Evolutionary conservation across 805 yeast species (phyloP).

Genomic region (Torulaspora franciscae): DNA sequence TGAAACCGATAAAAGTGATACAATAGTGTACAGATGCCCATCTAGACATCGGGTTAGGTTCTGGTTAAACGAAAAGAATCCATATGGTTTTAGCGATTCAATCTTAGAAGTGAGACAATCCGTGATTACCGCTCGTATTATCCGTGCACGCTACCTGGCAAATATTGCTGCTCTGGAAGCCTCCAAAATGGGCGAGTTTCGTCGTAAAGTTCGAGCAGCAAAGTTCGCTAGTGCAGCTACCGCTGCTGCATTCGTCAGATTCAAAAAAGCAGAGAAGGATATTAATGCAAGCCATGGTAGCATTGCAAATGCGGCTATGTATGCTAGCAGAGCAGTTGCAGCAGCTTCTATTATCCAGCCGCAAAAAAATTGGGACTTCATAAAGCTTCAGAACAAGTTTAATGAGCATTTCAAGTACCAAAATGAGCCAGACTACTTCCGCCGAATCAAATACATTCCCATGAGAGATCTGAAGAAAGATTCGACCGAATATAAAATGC

Average conservation of each 20-base stretch:
- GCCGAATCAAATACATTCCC: constrained; percentile 8
- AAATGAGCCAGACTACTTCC: constrained; percentile 8
- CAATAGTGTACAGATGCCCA: constrained; percentile 3
- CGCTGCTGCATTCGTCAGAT: constrained; percentile 15
- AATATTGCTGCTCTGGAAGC: constrained; percentile 14
- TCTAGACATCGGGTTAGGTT: constrained; percentile 8
- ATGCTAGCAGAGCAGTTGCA: constrained; percentile 6
- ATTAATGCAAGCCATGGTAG: constrained; percentile 16
- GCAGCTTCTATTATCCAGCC: constrained; percentile 5
- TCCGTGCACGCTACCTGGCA: constrained; percentile 13
- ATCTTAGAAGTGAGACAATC: constrained; percentile 11
- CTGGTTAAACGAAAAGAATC: constrained; percentile 9
- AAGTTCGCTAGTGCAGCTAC: constrained; percentile 12
- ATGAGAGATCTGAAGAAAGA: constrained; percentile 6
- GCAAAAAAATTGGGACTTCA: constrained; percentile 6
- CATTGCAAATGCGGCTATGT: constrained; percentile 14
- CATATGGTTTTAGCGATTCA: constrained; percentile 5
- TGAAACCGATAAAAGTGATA: not conserved
- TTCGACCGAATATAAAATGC: constrained; percentile 12
- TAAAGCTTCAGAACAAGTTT: constrained; percentile 6
- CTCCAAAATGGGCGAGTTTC: constrained; percentile 5
- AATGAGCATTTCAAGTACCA: constrained; percentile 11
- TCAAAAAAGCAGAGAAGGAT: constrained; percentile 6
- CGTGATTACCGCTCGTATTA: constrained; percentile 13
- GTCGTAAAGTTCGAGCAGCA: constrained; percentile 5